Percentiles rank a stretch among this genome's conserved stretches.
Conservation (phyloP, 768 basidiomycete species). For the Leccinum fibrillosum region DNA sequence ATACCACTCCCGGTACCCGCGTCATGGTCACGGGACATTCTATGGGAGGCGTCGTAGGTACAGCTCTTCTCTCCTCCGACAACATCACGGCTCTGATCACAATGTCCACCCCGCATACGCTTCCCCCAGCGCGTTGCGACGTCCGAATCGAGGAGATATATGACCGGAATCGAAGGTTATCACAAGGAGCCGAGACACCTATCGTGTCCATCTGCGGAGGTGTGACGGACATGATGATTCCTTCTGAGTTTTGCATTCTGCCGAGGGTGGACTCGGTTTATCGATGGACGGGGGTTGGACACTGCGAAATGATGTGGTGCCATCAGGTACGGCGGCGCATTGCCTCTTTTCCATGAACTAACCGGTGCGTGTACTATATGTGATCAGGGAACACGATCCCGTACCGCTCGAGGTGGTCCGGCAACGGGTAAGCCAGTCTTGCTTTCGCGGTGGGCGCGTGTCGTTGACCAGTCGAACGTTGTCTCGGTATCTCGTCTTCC, state of each 20-base stretch:
- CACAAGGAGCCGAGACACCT: constrained; percentile 51
- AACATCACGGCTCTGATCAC: constrained; percentile 81
- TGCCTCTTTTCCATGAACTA: constrained; percentile 34
- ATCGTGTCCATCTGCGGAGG: constrained; percentile 90
- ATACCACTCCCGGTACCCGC: constrained; percentile 51
- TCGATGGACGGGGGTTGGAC: constrained; percentile 79
- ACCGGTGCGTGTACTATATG: too few species aligned
- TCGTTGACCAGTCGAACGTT: too few species aligned
- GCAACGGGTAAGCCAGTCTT: too few species aligned
- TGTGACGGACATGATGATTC: constrained; percentile 85
- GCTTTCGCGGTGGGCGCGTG: too few species aligned
- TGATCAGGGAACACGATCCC: too few species aligned
- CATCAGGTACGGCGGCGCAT: constrained; percentile 92
- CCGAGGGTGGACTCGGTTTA: constrained; percentile 35
- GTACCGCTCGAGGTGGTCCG: too few species aligned
- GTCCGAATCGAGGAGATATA: constrained; percentile 74
- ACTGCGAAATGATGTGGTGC: constrained; percentile 98
- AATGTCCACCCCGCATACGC: constrained; percentile 88
- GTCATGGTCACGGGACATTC: constrained; percentile 90
- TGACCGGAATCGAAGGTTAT: constrained; percentile 35
- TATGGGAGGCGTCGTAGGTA: constrained; percentile 94
- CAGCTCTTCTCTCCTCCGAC: constrained; percentile 65
- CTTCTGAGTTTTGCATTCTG: constrained; percentile 83
- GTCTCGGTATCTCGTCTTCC: too few species aligned
- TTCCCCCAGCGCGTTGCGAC: constrained; percentile 89